Conservation (phyloP, 2,329 filamentous ascomycete genomes). For the Aspergillaceae sp. region DNA sequence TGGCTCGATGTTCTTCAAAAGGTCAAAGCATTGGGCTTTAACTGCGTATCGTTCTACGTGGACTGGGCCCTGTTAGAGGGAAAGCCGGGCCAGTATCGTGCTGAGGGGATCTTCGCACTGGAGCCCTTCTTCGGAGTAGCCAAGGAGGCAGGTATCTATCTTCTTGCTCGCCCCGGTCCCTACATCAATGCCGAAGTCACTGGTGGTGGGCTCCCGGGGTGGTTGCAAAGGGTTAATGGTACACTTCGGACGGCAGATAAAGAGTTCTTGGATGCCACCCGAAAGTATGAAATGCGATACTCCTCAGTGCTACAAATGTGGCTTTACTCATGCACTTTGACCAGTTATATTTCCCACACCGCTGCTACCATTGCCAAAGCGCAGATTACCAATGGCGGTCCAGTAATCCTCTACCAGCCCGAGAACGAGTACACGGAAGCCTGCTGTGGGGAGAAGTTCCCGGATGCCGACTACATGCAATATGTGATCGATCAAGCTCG, state of each 20-base stretch:
- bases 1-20: conserved; percentile 74
- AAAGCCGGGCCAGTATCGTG: conserved; percentile 58
- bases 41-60: conserved; percentile 68
- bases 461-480: conserved; percentile 60
- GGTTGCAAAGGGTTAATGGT: conserved; percentile 62
- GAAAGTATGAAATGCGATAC: conserved; percentile 42
- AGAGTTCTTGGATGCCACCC: conserved; percentile 57
- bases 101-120: conserved; percentile 63
- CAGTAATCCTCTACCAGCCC: conserved; percentile 68
- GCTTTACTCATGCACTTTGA: conserved; percentile 1
- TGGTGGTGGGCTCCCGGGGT: conserved; percentile 73
- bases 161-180: conserved; percentile 62
- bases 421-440: conserved; percentile 69
- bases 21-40: conserved; percentile 72
- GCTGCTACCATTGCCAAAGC: conserved; percentile 60
- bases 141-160: conserved; percentile 62
- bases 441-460: conserved; percentile 46
- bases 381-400: conserved; percentile 76
- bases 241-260: conserved; percentile 54
- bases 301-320: not conserved
- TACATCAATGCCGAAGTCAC: conserved; percentile 73
- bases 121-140: conserved; percentile 72
- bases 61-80: conserved; percentile 73
- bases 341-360: conserved; percentile 54
- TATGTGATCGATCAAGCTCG: conserved; percentile 61